phyloP scores from a whole-genome alignment of 257 asterid genomes.

The Ehretia macrophylla region DNA sequence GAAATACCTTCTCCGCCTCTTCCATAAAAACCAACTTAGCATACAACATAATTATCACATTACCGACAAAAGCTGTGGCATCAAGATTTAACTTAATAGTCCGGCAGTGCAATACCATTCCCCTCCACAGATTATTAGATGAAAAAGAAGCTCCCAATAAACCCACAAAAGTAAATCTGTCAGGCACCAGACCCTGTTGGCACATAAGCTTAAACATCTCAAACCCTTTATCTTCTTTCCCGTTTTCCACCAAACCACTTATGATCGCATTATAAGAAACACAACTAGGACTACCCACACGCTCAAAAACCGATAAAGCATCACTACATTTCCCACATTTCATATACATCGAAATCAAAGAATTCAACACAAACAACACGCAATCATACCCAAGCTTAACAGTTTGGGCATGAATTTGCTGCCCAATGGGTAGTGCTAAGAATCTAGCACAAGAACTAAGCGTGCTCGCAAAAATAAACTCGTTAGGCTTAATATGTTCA shows the following conservation, averaged over 20 bases:
- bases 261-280: constrained; percentile 60
- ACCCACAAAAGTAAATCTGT: constrained; percentile 68
- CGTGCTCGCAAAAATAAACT: constrained; percentile 52
- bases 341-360: constrained; percentile 67
- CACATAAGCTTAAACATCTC: constrained; percentile 47
- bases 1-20: constrained; percentile 50
- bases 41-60: constrained; percentile 51
- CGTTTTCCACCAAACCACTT: constrained; percentile 58
- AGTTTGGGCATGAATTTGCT: constrained; percentile 57
- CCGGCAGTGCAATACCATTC: constrained; percentile 56
- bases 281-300: constrained; percentile 18
- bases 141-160: constrained; percentile 41
- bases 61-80: constrained; percentile 42
- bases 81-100: constrained; percentile 56
- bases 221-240: constrained; percentile 42
- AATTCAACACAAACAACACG: constrained; percentile 53
- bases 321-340: constrained; percentile 50
- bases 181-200: constrained; percentile 51
- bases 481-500: constrained; percentile 44
- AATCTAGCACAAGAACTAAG: constrained; percentile 63
- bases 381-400: constrained; percentile 38
- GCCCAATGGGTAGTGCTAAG: constrained; percentile 43
- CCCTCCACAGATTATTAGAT: constrained; percentile 27
- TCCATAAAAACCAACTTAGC: constrained; percentile 36
- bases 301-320: constrained; percentile 41